Base-by-base conservation (phyloP, 768 basidiomycete genomes). In the Amanita rimosa region DNA sequence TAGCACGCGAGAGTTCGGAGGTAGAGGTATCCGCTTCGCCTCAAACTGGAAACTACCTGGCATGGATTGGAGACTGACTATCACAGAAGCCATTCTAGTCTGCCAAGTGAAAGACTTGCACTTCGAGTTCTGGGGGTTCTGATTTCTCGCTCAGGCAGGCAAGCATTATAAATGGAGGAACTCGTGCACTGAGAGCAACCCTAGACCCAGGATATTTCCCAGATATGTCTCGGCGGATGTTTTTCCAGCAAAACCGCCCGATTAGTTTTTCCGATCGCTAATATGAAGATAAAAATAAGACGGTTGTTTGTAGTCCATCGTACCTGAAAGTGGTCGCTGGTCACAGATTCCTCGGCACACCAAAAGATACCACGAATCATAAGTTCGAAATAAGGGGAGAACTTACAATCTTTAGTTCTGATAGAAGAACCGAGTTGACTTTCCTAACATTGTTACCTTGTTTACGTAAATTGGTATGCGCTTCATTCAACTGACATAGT, bases 1-100 rank as follows among this genome's bases (percentile, higher is more conserved):
- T n/a, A 56, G 57, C 16, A 67, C 39, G 29, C 58, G 61, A 49
- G 58, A 53, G 49, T 60, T 60, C 22, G 51, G 52, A 17, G 60
- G 48, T 35, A 74, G 58, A 0, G 60, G 49, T 5, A 74, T 52
- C 21, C 44, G 26, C 21, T 51, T 51, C 2, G 50, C 22, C 21
- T 38, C 50, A 39, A 51, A 51, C 14, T 24, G 43, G 22, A 51
- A 51, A 24, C 50, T 46, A 16, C 35, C 48, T 24, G 48, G 29
- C 27, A 49, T 16, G 40, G 33, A 37, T 22, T 35, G 39, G n/a
- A 49, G 48, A 31, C 19, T 27, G 17, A 49, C 13, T 21, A 49
- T 43, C 6, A 49, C 33, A 2, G 41, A 35, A 3, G 40, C 27
- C 48, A 49, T 49, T 48, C 10, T 27, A 14, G 37, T 16, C n/a